Percentiles rank a stretch among this genome's conserved stretches.
Conservation (phyloP, 495 filamentous ascomycete species). For the Ramalina intermedia region DNA sequence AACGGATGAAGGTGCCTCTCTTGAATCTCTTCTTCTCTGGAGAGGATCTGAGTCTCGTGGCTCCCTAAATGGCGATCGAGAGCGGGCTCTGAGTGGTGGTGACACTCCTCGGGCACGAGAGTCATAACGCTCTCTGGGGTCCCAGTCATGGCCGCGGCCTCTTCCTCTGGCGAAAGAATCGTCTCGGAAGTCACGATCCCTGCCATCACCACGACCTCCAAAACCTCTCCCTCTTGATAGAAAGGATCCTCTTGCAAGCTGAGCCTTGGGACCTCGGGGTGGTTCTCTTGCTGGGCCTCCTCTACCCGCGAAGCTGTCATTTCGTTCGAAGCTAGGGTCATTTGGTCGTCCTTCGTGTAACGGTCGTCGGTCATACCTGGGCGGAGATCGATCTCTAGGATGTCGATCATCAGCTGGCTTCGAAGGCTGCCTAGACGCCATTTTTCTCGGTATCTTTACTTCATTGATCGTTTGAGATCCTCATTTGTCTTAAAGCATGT, state of each 20-base stretch:
- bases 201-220: slow-evolving; percentile 26
- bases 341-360: slow-evolving; percentile 34
- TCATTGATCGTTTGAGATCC: no score
- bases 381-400: slow-evolving; percentile 43
- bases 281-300: slow-evolving; percentile 35
- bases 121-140: slow-evolving; percentile 18
- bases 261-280: slow-evolving; percentile 56
- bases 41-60: slow-evolving; percentile 26
- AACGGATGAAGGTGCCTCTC: slow-evolving; percentile 50
- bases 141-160: slow-evolving; percentile 22
- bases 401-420: slow-evolving; percentile 27
- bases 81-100: slow-evolving; percentile 19
- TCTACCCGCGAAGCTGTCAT: slow-evolving; percentile 32
- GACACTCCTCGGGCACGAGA: slow-evolving; percentile 16
- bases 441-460: background rate
- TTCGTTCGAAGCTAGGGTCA: slow-evolving; percentile 29
- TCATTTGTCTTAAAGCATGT: no score
- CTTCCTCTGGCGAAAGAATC: slow-evolving; percentile 21
- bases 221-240: slow-evolving; percentile 33
- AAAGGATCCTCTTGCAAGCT: slow-evolving; percentile 45
- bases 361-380: slow-evolving; percentile 33
- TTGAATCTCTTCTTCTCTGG: slow-evolving; percentile 36
- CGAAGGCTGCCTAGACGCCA: slow-evolving; percentile 19
- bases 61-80: slow-evolving; percentile 39
- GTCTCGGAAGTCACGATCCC: slow-evolving; percentile 32